Conservation (phyloP, 805 yeast genomes). For the Candida oleophila region DNA sequence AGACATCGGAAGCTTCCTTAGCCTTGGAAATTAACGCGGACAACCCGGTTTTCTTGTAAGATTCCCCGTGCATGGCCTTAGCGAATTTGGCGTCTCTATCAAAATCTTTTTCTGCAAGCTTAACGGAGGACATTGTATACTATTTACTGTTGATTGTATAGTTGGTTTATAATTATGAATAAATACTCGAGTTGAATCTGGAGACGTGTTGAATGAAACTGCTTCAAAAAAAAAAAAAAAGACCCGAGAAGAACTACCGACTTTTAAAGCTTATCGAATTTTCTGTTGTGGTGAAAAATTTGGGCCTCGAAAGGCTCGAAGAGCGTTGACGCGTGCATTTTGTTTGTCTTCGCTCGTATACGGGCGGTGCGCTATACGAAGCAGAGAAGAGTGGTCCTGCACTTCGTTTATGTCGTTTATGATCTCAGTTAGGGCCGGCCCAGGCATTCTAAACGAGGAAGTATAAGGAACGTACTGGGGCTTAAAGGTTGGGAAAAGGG, state of each 20-base stretch:
- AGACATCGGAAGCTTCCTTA: constrained; percentile 72
- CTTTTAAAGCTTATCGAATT: background rate
- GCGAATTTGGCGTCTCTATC: constrained; percentile 72
- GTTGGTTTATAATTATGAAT: background rate
- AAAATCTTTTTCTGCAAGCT: constrained; percentile 50
- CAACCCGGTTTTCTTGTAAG: constrained; percentile 66
- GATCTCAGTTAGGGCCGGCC: background rate
- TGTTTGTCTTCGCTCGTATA: background rate
- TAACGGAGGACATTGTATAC: constrained; percentile 14
- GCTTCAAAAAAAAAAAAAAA: background rate
- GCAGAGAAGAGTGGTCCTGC: background rate
- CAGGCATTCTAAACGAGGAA: too few relatives aligned
- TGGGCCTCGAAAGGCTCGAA: too few relatives aligned
- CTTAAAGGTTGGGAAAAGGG: too few relatives aligned
- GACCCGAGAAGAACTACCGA: background rate
- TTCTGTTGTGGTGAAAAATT: background rate
- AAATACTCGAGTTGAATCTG: constrained; percentile 4
- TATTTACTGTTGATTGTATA: background rate
- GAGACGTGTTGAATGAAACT: constrained; percentile 1
- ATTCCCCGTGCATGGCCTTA: constrained; percentile 81
- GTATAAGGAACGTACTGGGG: too few relatives aligned
- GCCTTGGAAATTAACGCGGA: constrained; percentile 76
- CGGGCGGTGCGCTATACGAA: background rate
- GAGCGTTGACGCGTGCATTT: background rate
- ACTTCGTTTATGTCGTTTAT: constrained; percentile 6